Base-by-base conservation (phyloP, 768 basidiomycete genomes). In the Boletus rubescentipes region DNA sequence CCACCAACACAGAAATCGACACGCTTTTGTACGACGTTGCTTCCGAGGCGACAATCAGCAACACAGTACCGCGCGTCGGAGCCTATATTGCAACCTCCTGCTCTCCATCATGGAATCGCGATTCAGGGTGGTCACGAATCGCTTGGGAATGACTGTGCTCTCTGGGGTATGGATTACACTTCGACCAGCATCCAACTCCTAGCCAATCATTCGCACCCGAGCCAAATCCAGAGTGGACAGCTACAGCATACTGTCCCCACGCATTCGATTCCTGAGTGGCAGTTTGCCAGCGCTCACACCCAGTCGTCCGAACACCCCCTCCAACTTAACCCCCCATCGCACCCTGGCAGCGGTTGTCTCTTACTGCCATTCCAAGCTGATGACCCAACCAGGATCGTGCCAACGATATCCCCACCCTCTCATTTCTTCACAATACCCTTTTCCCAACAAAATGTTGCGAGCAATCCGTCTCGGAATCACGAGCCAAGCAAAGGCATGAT, bases 231-330 rank as follows among this genome's bases (percentile, higher is more conserved):
- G 16, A 50, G 26, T 23, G 52, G 46, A 47, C 56, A 49, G 39
- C 23, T 42, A 41, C 53, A 49, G 6, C 16, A 41, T 34, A 21
- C 44, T 46, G 21, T 42, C 3, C 20, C 51, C 16, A n/a, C 46
- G 2, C 40, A 44, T 34, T 41, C 40, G 7, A 46, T 43, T 29
- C 44, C 48, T 20, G 50, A 54, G n/a, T 49, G 51, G 57, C 57
- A 59, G 16, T 48, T 50, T 38, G 2, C 49, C 49, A n/a, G 20
- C 10, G 18, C 46, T 37, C 21, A 43, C 16, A 12, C 20, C 16
- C 63, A 56, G 5, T 48, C 46, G 6, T 26, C 38, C 12, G 32
- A 40, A 14, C 39, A 53, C 18, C 32, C 45, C 7, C 35, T 40
- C 31, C 53, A 59, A 10, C 26, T 37, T 16, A 30, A 36, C 15